phyloP scores from a whole-genome alignment of 768 basidiomycete genomes.

The Pulveroboletus sp. region DNA sequence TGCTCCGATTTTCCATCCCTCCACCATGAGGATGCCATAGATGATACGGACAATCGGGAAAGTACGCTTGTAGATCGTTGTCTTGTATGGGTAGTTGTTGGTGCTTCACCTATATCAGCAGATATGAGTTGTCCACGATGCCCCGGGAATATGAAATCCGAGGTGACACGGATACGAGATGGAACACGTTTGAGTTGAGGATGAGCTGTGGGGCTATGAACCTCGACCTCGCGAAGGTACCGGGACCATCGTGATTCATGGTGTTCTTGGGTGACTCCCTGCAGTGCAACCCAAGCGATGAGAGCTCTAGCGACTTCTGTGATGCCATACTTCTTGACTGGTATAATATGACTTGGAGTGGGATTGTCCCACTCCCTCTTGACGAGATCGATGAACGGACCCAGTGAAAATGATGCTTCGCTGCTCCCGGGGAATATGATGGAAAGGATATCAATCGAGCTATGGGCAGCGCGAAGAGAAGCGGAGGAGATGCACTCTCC shows the following conservation, averaged over 20 bases:
- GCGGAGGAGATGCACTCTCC: conserved; percentile 75
- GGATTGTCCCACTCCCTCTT: conserved; percentile 68
- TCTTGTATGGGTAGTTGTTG: conserved; percentile 27
- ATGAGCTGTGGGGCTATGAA: conserved; percentile 42
- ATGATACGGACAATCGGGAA: conserved; percentile 24
- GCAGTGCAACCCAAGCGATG: conserved; percentile 75
- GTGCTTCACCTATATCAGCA: conserved; percentile 73
- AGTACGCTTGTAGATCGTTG: conserved; percentile 28
- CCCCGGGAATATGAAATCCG: conserved; percentile 65
- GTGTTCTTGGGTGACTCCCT: conserved; percentile 77
- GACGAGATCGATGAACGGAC: conserved; percentile 76
- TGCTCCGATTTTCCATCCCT: conserved; percentile 22
- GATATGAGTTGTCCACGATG: conserved; percentile 68
- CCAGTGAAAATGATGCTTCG: conserved; percentile 77
- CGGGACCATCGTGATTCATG: conserved; percentile 69
- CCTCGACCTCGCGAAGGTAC: conserved; percentile 60
- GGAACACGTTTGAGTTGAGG: conserved; percentile 28
- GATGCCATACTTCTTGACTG: conserved; percentile 57
- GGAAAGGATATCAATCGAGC: conserved; percentile 69
- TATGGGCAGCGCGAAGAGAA: conserved; percentile 66
- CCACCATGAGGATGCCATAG: conserved; percentile 23
- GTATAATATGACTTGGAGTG: conserved; percentile 46
- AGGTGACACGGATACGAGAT: conserved; percentile 69
- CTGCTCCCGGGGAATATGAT: conserved; percentile 69
- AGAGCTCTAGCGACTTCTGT: conserved; percentile 65